These are phyloP conservation scores for Fermentozyma sake DNA, from an alignment of 1,139 yeast genomes.

Conservation along the genomic window DNA sequence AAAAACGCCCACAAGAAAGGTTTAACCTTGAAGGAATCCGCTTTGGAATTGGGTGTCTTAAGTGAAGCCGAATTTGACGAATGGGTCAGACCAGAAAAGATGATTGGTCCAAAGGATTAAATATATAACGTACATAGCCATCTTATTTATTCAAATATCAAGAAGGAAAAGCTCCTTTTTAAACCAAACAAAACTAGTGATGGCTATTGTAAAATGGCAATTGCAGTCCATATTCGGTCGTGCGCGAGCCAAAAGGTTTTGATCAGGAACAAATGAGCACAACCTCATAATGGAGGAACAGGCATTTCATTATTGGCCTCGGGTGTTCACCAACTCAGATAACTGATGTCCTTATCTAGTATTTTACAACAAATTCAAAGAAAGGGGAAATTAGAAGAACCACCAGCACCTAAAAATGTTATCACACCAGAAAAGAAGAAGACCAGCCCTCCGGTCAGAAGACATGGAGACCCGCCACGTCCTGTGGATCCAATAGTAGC, in stretches of 20 bases:
- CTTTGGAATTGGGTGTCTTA: constrained; percentile 83
- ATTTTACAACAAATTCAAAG: constrained; percentile 27
- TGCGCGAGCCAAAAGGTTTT: constrained; percentile 1
- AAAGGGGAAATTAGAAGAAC: constrained; percentile 22
- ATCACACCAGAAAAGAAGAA: background rate
- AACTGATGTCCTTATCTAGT: constrained; percentile 25
- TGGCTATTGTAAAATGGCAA: too few relatives aligned
- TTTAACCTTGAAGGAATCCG: constrained; percentile 88
- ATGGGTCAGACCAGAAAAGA: constrained; percentile 97
- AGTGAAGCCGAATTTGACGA: constrained; percentile 82
- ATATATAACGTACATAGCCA: background rate
- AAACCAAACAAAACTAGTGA: too few relatives aligned
- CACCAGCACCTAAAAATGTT: background rate
- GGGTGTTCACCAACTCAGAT: too few relatives aligned
- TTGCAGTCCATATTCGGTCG: constrained; percentile 1
- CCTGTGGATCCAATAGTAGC: constrained; percentile 52
- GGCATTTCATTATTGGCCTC: too few relatives aligned
- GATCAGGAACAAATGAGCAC: too few relatives aligned
- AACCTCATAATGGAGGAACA: too few relatives aligned
- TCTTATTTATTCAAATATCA: constrained; percentile 2
- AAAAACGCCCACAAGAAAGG: constrained; percentile 99
- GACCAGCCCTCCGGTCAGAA: too few relatives aligned
- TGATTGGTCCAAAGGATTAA: constrained; percentile 79
- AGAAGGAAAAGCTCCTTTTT: too few relatives aligned
- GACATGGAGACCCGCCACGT: constrained; percentile 1